phyloP scores from a whole-genome alignment of 164 flowering plant genomes.

The Taxillus chinensis region DNA sequence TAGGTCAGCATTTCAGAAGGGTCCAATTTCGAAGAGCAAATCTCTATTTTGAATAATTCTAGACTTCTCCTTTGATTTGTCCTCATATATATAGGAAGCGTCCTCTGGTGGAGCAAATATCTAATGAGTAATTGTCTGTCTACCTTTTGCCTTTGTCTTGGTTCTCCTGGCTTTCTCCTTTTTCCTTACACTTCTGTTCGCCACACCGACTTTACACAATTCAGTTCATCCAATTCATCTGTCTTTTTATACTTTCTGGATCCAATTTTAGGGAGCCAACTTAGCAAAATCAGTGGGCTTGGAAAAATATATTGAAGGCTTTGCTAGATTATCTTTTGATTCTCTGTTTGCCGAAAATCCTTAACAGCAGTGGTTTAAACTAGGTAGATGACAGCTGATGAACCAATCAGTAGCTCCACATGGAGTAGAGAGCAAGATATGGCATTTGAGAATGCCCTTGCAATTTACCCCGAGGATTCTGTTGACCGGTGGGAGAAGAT shows the following conservation, averaged over 20 bases:
- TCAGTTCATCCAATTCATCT: conserved; percentile 13
- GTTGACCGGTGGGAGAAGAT: conserved; percentile 84
- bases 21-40: conserved; percentile 30
- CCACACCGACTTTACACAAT: background rate
- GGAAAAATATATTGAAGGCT: conserved; percentile 10
- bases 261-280: conserved; percentile 18
- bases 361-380: conserved; percentile 12
- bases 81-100: conserved; percentile 19
- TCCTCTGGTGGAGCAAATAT: conserved; percentile 16
- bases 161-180: conserved; percentile 14
- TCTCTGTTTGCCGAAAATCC: conserved; percentile 6
- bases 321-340: conserved; percentile 7
- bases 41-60: conserved; percentile 25
- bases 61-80: conserved; percentile 12
- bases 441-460: conserved; percentile 81
- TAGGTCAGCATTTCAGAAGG: conserved; percentile 48
- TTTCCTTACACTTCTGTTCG: background rate
- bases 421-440: conserved; percentile 87
- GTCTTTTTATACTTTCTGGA: conserved; percentile 13
- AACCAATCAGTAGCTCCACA: conserved; percentile 31
- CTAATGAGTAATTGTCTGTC: background rate
- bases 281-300: conserved; percentile 10
- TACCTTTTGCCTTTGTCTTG: background rate
- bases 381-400: conserved; percentile 56
- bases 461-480: conserved; percentile 50